Conservation (phyloP, 2,329 filamentous ascomycete species). For the Fusarium longipes region DNA sequence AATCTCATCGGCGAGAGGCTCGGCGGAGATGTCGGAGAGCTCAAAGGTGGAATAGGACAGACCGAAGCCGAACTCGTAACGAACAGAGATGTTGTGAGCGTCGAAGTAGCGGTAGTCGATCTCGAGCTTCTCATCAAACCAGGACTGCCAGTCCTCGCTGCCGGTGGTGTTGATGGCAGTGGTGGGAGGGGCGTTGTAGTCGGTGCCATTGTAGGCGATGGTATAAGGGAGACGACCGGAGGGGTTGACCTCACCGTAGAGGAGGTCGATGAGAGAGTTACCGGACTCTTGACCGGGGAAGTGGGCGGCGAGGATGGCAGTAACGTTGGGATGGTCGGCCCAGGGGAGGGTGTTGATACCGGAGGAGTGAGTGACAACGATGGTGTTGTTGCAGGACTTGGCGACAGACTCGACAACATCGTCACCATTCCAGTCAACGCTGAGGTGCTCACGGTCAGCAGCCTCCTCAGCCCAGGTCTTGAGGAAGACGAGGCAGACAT, state of each 20-base stretch:
- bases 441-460: constrained; percentile 65
- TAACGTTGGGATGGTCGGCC: constrained; percentile 74
- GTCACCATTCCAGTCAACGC: constrained; percentile 70
- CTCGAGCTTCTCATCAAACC: constrained; percentile 72
- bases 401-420: constrained; percentile 71
- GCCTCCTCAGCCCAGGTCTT: constrained; percentile 75
- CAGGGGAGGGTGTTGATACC: constrained; percentile 75
- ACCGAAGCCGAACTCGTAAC: constrained; percentile 76
- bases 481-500: constrained; percentile 74
- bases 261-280: constrained; percentile 71
- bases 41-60: constrained; percentile 74
- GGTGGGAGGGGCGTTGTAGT: constrained; percentile 57
- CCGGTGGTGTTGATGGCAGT: constrained; percentile 53
- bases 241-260: constrained; percentile 75
- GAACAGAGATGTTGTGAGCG: constrained; percentile 66
- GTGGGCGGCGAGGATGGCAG: constrained; percentile 74
- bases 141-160: constrained; percentile 56
- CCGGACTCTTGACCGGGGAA: constrained; percentile 79
- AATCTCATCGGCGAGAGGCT: constrained; percentile 39
- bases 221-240: constrained; percentile 78
- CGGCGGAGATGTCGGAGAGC: constrained; percentile 53
- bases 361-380: constrained; percentile 76
- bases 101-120: constrained; percentile 77
- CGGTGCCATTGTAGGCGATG: constrained; percentile 67
- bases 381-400: constrained; percentile 69